Evolutionary conservation across 257 asterid species (phyloP).

Genomic region (Marsdenia floribunda): DNA sequence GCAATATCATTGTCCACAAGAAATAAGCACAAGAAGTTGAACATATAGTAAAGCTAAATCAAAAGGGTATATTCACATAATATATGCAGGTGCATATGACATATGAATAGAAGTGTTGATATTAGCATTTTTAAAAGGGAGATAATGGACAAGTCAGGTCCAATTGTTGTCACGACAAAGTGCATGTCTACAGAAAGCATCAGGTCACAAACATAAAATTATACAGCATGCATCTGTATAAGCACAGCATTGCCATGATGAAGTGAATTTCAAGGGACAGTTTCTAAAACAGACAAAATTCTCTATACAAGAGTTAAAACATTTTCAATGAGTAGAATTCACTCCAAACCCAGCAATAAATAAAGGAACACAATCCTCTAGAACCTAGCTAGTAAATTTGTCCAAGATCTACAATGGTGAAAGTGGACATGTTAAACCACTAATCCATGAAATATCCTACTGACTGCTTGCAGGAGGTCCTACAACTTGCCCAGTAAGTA

Average conservation of each 20-base stretch:
- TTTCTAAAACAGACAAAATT: background rate
- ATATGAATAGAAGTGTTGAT: background rate
- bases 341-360: background rate
- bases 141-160: background rate
- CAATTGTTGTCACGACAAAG: background rate
- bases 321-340: background rate
- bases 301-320: background rate
- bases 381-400: background rate
- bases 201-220: background rate
- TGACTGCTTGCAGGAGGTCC: background rate
- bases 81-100: background rate
- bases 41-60: background rate
- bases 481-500: background rate
- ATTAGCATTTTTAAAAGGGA: background rate
- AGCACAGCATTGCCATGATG: background rate
- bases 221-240: background rate
- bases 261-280: background rate
- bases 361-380: background rate
- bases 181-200: background rate
- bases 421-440: background rate
- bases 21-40: constrained; percentile 1
- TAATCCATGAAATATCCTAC: background rate
- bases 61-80: background rate
- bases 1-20: constrained; percentile 30
- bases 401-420: background rate